Base-by-base conservation (phyloP, 257 asterid species). In the Lantana camara region DNA sequence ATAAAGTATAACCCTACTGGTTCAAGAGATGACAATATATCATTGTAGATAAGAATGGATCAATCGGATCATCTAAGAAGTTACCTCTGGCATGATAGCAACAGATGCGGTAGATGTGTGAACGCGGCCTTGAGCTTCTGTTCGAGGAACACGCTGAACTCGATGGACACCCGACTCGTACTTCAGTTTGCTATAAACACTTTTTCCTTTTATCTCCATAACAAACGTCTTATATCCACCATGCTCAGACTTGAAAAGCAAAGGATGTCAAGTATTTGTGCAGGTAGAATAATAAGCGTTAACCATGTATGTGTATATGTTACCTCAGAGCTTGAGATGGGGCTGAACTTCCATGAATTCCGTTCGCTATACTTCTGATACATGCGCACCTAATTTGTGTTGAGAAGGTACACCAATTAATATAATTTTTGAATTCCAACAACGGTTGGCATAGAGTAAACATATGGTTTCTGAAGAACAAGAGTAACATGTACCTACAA, bases 1-100 rank as follows among this genome's bases (percentile, higher is more conserved):
- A n/a, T 12, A 42, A 4, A 23, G 48, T 8, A 48, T 17, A 17
- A 66, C 5, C 17, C 32, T 41, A 14, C 41, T 41, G 57, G 34
- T 57, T 15, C 9, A 42, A 27, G 19, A 57, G 64, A 64, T 8
- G 27, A 60, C 53, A 10, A 37, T 66, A 52, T 42, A 37, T n/a
- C 35, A 23, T 38, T 53, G 62, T 40, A 63, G 10, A 45, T 54
- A 42, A 34, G 49, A 56, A 70, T 62, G 60, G 45, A 20, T 15
- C 10, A 9, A 53, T 42, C 54, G 34, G 32, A 27, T 70, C 12
- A 32, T 14, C 49, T 40, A 58, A 41, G 23, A 60, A 58, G 70
- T 61, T 67, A 94, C 99, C 96, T 94, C 96, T 17, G 99, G 99
- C 97, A 94, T 94, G 73, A 94, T 90, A 69, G 99, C 99, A 72